Evolutionary conservation across 2,329 filamentous ascomycete genomes (phyloP).

Genomic region (Aspergillus vadensis): DNA sequence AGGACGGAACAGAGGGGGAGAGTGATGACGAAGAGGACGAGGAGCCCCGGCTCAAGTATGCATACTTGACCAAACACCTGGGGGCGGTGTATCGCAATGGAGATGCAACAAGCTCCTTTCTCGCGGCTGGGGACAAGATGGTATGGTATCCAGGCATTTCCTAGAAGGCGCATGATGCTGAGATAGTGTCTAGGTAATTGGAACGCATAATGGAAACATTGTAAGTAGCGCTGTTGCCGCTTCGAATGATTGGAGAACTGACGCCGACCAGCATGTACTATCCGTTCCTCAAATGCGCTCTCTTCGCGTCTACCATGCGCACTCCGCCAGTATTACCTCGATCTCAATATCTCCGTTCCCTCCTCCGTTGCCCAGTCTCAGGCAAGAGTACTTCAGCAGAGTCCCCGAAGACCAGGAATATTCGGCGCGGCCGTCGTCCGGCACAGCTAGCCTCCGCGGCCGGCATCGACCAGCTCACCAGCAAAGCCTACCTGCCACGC

Average conservation of each 20-base stretch:
- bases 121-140: conserved; percentile 96
- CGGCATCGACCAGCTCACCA: conserved; percentile 28
- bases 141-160: conserved; percentile 50
- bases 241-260: conserved; percentile 15
- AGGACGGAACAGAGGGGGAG: conserved; percentile 56
- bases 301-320: conserved; percentile 85
- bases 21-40: conserved; percentile 82
- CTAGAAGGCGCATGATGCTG: conserved; percentile 31
- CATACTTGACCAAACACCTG: conserved; percentile 78
- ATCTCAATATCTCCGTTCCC: conserved; percentile 89
- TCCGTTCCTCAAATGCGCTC: conserved; percentile 79
- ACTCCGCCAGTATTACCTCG: conserved; percentile 85
- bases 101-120: conserved; percentile 88
- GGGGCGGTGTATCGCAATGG: conserved; percentile 86
- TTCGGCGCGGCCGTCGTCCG: conserved; percentile 29
- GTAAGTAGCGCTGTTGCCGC: conserved; percentile 55
- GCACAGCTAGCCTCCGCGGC: conserved; percentile 35
- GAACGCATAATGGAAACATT: conserved; percentile 95
- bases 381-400: conserved; percentile 40
- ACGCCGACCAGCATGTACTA: conserved; percentile 69
- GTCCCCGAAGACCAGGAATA: conserved; percentile 31
- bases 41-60: conserved; percentile 92
- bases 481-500: conserved; percentile 64
- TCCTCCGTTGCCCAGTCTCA: conserved; percentile 55
- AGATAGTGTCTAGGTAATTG: conserved; percentile 67